Evolutionary conservation across 73 alveolate species (phyloP).

Genomic region (Tetrahymena malaccensis): DNA sequence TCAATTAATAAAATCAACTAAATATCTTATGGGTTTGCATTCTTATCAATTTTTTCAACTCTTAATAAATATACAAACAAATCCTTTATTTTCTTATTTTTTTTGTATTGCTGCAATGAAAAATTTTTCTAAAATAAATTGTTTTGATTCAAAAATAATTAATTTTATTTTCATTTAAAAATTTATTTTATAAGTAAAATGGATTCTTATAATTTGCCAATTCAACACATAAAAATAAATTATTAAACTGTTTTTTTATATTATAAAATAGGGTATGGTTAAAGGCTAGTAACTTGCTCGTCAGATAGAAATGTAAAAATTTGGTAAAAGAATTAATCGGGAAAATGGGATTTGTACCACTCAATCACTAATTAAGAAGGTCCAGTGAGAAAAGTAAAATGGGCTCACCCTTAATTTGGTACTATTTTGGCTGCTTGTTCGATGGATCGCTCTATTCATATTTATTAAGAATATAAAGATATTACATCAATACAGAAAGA

Average conservation of each 20-base stretch:
- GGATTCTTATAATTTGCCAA: too few relatives aligned
- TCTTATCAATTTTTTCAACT: neutral
- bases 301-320: conserved; percentile 40
- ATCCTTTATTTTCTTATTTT: too few relatives aligned
- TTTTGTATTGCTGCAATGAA: too few relatives aligned
- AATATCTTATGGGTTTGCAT: neutral
- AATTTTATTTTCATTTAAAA: too few relatives aligned
- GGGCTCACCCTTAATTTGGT: conserved; percentile 64
- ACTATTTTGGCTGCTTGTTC: conserved; percentile 41
- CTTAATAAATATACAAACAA: neutral
- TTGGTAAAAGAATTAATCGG: conserved; percentile 40
- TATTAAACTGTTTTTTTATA: too few relatives aligned
- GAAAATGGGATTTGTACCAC: conserved; percentile 21
- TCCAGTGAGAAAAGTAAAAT: conserved; percentile 40
- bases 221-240: too few relatives aligned
- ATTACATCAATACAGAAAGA: neutral
- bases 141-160: too few relatives aligned
- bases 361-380: conserved; percentile 7
- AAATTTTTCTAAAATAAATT: too few relatives aligned
- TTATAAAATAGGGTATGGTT: conserved; percentile 8
- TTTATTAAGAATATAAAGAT: conserved; percentile 45
- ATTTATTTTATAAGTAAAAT: too few relatives aligned
- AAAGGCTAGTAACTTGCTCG: conserved; percentile 47
- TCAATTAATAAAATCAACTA: neutral
- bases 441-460: conserved; percentile 21